Base-by-base conservation (phyloP, 2,329 filamentous ascomycete species). In the Fusarium setosum region DNA sequence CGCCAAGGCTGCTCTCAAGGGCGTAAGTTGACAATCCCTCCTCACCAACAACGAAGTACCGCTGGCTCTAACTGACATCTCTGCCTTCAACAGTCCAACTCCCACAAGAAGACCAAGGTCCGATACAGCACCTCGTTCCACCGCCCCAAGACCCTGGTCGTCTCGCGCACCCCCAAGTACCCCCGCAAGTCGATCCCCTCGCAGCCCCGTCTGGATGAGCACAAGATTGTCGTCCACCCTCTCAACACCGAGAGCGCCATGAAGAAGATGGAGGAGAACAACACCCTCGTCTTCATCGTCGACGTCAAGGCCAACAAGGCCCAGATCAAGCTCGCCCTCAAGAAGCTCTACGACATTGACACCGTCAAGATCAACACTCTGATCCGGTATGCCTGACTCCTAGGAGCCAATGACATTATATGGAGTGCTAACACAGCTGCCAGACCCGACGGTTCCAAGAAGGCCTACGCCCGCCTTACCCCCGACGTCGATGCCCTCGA, bases 261-360 rank as follows among this genome's bases (percentile, higher is more conserved):
- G 95, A 99, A 99, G 93, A 97, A 97, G 92, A 97, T 99, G 76
- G 96, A 99, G 89, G 96, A 99, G 92, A 94, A 99, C 90, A 99
- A 99, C 90, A 99, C 96, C 74, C 90, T 99, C 52, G 93, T 97
- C 80, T 97, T 97, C 89, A 97, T 97, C 75, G 93, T 96, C 79
- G 92, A 97, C 75, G 86, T 95, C 83, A 96, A 96, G 91, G 90
- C 95, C 83, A 99, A 99, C 91, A 99, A 99, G 93, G 90, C 94
- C 81, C 96, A 99, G 88, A 99, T 99, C 87, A 97, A 97, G 90
- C 87, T 90, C 77, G 92, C 95, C 69, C 87, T 99, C 74, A 99
- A 98, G 94, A 97, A 96, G 91, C 91, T 98, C 74, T 99, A 99
- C 84, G 96, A 98, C 82, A 96, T 99, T 73, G 95, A 97, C 80